phyloP scores from a whole-genome alignment of 2,329 filamentous ascomycete species.

The Parascedosporium putredinis region DNA sequence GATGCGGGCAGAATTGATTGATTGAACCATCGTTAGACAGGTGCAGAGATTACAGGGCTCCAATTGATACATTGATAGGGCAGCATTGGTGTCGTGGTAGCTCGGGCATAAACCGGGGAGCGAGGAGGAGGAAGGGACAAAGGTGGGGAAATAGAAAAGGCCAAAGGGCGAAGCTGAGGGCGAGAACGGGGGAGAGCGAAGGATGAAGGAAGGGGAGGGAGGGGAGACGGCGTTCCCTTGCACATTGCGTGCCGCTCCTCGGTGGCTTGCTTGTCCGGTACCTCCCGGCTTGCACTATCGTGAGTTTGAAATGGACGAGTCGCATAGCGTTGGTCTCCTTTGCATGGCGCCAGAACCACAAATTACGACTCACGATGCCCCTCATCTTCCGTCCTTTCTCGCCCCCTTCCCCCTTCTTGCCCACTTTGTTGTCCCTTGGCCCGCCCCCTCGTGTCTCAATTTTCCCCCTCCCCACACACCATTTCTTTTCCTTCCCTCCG shows the following conservation, averaged over 20 bases:
- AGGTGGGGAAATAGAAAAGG: too few species aligned
- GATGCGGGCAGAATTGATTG: too few species aligned
- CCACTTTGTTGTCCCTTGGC: background rate
- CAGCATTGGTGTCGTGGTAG: background rate
- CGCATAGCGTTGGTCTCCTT: background rate
- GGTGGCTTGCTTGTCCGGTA: too few species aligned
- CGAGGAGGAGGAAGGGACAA: too few species aligned
- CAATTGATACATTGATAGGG: background rate
- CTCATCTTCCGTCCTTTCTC: slow-evolving; percentile 8
- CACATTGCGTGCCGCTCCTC: background rate
- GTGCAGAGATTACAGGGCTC: too few species aligned
- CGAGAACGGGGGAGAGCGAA: too few species aligned
- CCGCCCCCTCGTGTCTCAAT: background rate
- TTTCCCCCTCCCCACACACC: background rate
- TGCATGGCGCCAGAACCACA: slow-evolving; percentile 2
- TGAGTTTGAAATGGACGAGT: background rate
- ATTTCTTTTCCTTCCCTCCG: background rate
- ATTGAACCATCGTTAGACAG: too few species aligned
- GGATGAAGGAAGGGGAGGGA: background rate
- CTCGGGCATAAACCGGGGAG: slow-evolving; percentile 1
- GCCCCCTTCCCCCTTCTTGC: slow-evolving; percentile 4
- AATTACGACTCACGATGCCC: background rate
- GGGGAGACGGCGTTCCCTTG: background rate
- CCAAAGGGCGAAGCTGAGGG: too few species aligned
- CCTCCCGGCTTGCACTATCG: background rate